Evolutionary conservation across 495 filamentous ascomycete species (phyloP), one percentile per base, ranked within the genome.

Genomic region (Hypoxylon cercidicola): DNA sequence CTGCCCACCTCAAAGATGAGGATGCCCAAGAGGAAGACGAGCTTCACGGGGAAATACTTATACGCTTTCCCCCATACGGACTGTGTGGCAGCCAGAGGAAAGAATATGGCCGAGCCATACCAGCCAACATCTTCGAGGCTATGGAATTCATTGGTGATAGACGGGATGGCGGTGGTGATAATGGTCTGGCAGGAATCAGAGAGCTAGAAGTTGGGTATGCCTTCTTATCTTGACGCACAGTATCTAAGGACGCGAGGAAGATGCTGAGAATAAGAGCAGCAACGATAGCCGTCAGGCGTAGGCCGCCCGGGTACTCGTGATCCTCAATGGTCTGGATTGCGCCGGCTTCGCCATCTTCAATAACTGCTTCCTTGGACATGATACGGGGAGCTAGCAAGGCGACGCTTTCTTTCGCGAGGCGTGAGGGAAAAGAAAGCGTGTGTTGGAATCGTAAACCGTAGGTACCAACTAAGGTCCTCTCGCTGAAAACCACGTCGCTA

Each of bases 191-290:
- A 41, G n/a, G 39, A 41, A 16, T 41, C 8, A 41, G 39, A 41
- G n/a, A 41, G 8, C 39, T 15, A 41, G 39, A 41, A 16, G 39
- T 41, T 15, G 39, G 16, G 2, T 1, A 41, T 7, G 39, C n/a
- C n/a, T 16, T 16, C 8, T 41, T 15, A 16, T 41, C 39, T 15
- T 41, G 39, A 39, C 81, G 76, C 15, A 78, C 81, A 70, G 82
- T 80, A 44, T 86, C 84, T n/a, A 85, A 72, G 0, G 79, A 75
- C 0, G 83, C 75, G 0, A 86, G 67, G 55, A 86, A 86, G 19
- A 82, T 72, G 32, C 78, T 74, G 4, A 85, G 75, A 21, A 81
- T 78, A 3, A 85, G 65, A n/a, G 80, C 79, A 39, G 79, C 56
- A 15, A 81, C 52, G 65, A 82, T 74, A 45, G 78, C 74, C n/a